Evolutionary conservation across 2,329 filamentous ascomycete species (phyloP).

Genomic region (Neurospora sp.): DNA sequence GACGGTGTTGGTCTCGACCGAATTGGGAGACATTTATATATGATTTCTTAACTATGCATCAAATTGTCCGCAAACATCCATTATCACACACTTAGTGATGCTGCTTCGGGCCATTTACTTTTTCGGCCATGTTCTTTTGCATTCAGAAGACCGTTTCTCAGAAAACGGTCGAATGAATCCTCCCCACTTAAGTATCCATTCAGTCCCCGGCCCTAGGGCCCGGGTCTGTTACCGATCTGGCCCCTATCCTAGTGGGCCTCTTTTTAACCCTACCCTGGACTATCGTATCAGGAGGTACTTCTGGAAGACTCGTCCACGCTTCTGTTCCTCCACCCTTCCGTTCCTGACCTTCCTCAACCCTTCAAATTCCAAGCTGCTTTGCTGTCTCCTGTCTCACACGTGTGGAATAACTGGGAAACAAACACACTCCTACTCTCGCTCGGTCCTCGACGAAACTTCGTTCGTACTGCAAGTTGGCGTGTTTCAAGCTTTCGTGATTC

Average conservation of each 20-base stretch:
- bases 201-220: no score
- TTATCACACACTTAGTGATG: neutral
- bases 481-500: neutral
- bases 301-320: neutral
- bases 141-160: neutral
- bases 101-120: neutral
- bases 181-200: neutral
- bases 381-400: neutral
- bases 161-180: neutral
- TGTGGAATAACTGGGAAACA: neutral
- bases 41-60: neutral
- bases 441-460: neutral
- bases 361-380: neutral
- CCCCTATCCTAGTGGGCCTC: no score
- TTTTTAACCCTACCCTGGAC: neutral
- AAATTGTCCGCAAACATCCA: neutral
- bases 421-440: neutral
- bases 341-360: neutral
- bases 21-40: neutral
- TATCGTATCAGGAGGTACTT: neutral
- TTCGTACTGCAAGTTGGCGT: neutral
- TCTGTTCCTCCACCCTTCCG: neutral
- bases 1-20: neutral
- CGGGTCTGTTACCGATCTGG: neutral
- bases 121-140: neutral